These are phyloP conservation scores for Coemansia asiatica DNA, from an alignment of 192 early-diverging fungal genomes.

Conservation along the genomic window DNA sequence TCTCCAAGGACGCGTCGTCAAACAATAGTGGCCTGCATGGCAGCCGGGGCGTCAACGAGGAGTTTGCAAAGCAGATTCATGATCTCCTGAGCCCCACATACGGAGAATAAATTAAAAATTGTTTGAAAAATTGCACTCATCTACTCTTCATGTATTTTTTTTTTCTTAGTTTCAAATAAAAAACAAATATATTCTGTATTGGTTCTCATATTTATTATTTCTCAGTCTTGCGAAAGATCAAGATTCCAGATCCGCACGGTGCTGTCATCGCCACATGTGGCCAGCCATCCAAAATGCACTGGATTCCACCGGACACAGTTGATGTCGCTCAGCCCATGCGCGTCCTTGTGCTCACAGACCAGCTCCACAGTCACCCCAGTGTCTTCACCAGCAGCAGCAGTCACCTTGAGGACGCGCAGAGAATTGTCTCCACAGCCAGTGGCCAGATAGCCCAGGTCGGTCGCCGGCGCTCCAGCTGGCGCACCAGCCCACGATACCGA, in stretches of 20 bases:
- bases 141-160: not conserved
- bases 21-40: not conserved
- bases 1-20: not conserved
- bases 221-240: slow-evolving; percentile 11
- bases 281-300: slow-evolving; percentile 65
- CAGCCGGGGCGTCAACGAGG: slow-evolving; percentile 27
- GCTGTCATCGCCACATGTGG: slow-evolving; percentile 91
- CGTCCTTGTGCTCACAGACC: slow-evolving; percentile 53
- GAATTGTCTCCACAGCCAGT: slow-evolving; percentile 83
- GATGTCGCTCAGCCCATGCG: slow-evolving; percentile 86
- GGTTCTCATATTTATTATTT: too few species aligned
- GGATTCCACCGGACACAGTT: slow-evolving; percentile 91
- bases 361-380: slow-evolving; percentile 18
- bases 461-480: not conserved
- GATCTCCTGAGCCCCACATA: slow-evolving; percentile 34
- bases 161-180: not conserved
- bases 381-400: not conserved
- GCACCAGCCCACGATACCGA: slow-evolving; percentile 79
- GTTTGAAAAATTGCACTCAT: not conserved
- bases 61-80: slow-evolving; percentile 50
- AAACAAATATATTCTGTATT: too few species aligned
- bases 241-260: slow-evolving; percentile 77
- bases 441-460: slow-evolving; percentile 66
- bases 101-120: slow-evolving; percentile 17
- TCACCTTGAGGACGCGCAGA: slow-evolving; percentile 63